A percentile compares a stretch with the other conserved stretches of the same genome.
Evolutionary conservation across 2,329 filamentous ascomycete species (phyloP).

Genomic region (Dothidotthia symphoricarpi): DNA sequence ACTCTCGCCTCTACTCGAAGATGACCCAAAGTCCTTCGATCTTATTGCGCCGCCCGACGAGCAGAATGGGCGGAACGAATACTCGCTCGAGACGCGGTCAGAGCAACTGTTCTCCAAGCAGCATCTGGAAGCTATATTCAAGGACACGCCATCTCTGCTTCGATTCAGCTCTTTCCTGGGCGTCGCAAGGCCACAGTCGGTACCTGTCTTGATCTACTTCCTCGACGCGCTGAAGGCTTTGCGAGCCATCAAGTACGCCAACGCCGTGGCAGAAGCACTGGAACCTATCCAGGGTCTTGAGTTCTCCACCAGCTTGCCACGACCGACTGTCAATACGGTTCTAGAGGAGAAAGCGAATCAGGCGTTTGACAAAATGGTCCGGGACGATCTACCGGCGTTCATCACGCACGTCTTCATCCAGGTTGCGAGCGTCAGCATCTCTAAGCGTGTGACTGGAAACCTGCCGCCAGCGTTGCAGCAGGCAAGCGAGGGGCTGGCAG

Average conservation of each 20-base stretch:
- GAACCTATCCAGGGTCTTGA: constrained; percentile 56
- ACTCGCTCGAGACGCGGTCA: constrained; percentile 63
- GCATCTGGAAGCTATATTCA: constrained; percentile 65
- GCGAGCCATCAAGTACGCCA: constrained; percentile 68
- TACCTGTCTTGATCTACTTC: constrained; percentile 68
- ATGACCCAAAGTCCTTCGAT: constrained; percentile 56
- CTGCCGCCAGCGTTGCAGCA: constrained; percentile 63
- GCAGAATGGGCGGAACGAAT: constrained; percentile 32
- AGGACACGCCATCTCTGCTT: constrained; percentile 60
- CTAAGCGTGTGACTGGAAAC: constrained; percentile 65
- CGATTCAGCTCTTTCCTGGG: constrained; percentile 68
- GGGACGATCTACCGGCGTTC: constrained; percentile 69
- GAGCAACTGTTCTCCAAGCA: constrained; percentile 65
- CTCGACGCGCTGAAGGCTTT: constrained; percentile 69
- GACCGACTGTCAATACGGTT: constrained; percentile 56
- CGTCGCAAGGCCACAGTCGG: constrained; percentile 58
- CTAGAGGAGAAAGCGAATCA: constrained; percentile 63
- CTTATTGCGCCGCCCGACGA: constrained; percentile 45
- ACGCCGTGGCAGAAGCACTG: constrained; percentile 63
- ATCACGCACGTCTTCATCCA: constrained; percentile 68
- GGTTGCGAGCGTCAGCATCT: constrained; percentile 68
- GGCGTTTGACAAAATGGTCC: constrained; percentile 63
- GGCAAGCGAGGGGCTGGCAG: constrained; percentile 71
- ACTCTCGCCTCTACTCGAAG: constrained; percentile 51
- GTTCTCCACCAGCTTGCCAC: constrained; percentile 54